Evolutionary conservation across 192 early-diverging fungal species (phyloP).

Genomic region (Rhizophlyctis rosea): DNA sequence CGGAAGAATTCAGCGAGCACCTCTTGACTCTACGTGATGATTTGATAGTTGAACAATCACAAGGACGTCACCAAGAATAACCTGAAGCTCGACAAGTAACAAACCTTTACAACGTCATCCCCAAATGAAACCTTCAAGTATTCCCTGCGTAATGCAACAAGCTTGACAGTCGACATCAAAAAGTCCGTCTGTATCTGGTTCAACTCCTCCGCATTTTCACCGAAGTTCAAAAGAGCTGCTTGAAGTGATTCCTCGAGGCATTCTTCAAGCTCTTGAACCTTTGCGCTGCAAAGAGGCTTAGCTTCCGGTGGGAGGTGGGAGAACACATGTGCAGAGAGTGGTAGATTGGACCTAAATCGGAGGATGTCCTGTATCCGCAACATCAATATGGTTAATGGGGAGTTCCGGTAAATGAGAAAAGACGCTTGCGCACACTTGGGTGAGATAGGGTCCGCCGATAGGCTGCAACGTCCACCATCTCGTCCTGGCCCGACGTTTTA

Average conservation of each 20-base stretch:
- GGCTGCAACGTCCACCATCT: too few relatives aligned
- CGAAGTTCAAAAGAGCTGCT: constrained; percentile 44
- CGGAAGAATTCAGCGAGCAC: constrained; percentile 38
- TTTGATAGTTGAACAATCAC: too few relatives aligned
- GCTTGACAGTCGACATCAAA: constrained; percentile 34
- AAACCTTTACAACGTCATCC: constrained; percentile 9
- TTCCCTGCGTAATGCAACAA: constrained; percentile 35
- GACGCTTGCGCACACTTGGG: too few relatives aligned
- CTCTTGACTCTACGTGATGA: too few relatives aligned
- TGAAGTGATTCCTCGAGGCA: constrained; percentile 44
- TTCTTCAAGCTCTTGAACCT: constrained; percentile 49
- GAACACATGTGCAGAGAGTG: constrained; percentile 26
- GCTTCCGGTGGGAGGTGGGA: constrained; percentile 27
- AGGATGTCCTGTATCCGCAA: neutral
- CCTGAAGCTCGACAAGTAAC: too few relatives aligned
- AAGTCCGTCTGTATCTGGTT: constrained; percentile 46
- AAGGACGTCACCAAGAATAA: too few relatives aligned
- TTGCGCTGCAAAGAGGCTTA: constrained; percentile 39
- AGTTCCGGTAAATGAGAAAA: too few relatives aligned
- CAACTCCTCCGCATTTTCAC: constrained; percentile 45
- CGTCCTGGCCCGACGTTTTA: too few relatives aligned
- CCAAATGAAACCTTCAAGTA: constrained; percentile 28
- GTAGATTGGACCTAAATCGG: neutral
- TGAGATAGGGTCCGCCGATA: too few relatives aligned
- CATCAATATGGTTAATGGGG: too few relatives aligned